These are phyloP conservation scores for Arthroderma uncinatum DNA, from an alignment of 2,329 filamentous ascomycete genomes.

Conservation along the genomic window DNA sequence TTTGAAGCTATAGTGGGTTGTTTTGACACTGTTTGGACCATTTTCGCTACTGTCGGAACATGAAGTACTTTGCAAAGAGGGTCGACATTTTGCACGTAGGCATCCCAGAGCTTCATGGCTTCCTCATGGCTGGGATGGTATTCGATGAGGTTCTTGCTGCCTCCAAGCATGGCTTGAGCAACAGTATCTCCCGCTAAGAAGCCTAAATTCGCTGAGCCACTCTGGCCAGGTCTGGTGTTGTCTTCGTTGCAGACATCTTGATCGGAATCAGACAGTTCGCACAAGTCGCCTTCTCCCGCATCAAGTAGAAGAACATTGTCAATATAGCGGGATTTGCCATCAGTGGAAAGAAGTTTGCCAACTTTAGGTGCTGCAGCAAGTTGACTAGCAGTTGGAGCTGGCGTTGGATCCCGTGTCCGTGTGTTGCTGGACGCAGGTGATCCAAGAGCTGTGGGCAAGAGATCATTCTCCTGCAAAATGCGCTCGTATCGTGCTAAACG, in stretches of 20 bases:
- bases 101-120: constrained; percentile 62
- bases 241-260: constrained; percentile 19
- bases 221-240: neutral
- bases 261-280: constrained; percentile 17
- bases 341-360: constrained; percentile 6
- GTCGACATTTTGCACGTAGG: constrained; percentile 52
- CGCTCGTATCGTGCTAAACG: constrained; percentile 32
- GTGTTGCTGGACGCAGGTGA: neutral
- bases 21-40: constrained; percentile 50
- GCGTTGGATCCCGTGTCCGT: neutral
- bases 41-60: constrained; percentile 55
- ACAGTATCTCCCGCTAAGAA: too few relatives aligned
- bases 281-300: constrained; percentile 20
- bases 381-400: too few relatives aligned
- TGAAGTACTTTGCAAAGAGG: constrained; percentile 63
- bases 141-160: constrained; percentile 18
- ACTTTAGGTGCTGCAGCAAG: neutral
- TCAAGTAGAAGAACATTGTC: constrained; percentile 26
- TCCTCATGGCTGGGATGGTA: constrained; percentile 20
- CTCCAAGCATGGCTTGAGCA: constrained; percentile 12
- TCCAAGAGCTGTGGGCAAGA: constrained; percentile 19
- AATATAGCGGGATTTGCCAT: constrained; percentile 35
- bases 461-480: constrained; percentile 27
- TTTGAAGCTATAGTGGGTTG: constrained; percentile 22
- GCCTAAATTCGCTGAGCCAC: too few relatives aligned